Percentiles rank a stretch among this genome's conserved stretches.
Conservation (phyloP, 257 asterid species). For the Nicotiana otophora region DNA sequence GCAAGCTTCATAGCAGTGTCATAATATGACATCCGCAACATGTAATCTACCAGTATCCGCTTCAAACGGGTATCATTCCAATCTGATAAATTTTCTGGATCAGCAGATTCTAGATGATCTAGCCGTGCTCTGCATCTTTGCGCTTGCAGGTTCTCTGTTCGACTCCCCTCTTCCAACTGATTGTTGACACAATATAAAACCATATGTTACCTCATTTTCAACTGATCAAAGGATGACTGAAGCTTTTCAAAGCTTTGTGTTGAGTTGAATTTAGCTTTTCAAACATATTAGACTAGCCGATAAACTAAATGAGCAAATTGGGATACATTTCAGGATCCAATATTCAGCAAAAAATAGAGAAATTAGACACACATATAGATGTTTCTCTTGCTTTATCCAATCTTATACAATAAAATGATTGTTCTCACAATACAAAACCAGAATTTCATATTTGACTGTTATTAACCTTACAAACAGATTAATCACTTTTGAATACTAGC, state of each 20-base stretch:
- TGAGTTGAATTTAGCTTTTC: not conserved
- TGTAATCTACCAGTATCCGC: slow-evolving; percentile 86
- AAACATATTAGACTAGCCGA: not conserved
- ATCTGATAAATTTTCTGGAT: slow-evolving; percentile 57
- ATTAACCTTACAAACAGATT: not conserved
- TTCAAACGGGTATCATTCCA: slow-evolving; percentile 76
- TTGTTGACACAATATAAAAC: slow-evolving; percentile 16
- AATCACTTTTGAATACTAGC: not conserved
- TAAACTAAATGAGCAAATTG: not conserved
- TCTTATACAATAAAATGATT: not conserved
- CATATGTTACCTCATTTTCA: not conserved
- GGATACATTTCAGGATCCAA: not conserved
- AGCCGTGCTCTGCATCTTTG: slow-evolving; percentile 82
- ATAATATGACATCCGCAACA: slow-evolving; percentile 92
- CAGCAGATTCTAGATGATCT: slow-evolving; percentile 82
- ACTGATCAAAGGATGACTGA: not conserved
- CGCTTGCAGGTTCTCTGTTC: slow-evolving; percentile 79
- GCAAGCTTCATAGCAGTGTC: slow-evolving; percentile 87
- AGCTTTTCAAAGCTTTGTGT: not conserved
- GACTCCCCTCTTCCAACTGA: slow-evolving; percentile 90
- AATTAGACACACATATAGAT: not conserved
- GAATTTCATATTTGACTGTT: not conserved
- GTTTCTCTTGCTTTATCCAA: not conserved
- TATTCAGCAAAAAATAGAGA: not conserved
- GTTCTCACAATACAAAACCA: not conserved